phyloP scores from a whole-genome alignment of 768 basidiomycete species.

The Boletellus ananiceps region DNA sequence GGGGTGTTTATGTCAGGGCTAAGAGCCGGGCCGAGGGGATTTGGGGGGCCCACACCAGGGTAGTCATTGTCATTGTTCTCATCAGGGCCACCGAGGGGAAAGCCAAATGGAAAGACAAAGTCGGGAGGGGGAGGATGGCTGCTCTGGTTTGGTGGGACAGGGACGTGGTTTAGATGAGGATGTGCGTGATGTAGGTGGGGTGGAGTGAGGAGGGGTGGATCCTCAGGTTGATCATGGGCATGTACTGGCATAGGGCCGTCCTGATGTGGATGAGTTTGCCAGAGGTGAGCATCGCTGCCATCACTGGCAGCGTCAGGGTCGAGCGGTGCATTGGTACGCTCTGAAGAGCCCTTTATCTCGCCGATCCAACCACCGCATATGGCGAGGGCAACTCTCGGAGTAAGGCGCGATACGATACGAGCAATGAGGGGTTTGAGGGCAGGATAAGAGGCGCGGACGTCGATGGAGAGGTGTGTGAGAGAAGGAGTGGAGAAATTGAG shows the following conservation, averaged over 20 bases:
- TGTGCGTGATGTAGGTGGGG: too few species aligned
- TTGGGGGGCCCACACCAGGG: background rate
- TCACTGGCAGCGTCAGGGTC: too few species aligned
- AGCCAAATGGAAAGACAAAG: constrained; percentile 2
- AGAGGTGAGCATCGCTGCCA: too few species aligned
- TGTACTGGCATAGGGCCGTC: constrained; percentile 13
- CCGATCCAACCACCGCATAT: constrained; percentile 31
- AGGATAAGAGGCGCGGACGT: constrained; percentile 36
- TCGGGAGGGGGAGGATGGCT: background rate
- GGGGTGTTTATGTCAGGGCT: constrained; percentile 12
- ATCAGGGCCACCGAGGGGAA: constrained; percentile 3
- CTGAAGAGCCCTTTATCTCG: constrained; percentile 27
- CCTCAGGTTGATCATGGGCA: background rate
- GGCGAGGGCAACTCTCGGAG: constrained; percentile 29
- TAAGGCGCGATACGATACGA: constrained; percentile 20
- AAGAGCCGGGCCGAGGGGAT: constrained; percentile 7
- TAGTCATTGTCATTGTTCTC: background rate
- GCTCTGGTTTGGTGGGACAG: too few species aligned
- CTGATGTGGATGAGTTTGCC: background rate
- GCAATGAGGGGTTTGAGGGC: constrained; percentile 15
- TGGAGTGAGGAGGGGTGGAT: constrained; percentile 15
- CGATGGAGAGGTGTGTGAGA: constrained; percentile 51
- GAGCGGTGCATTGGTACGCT: constrained; percentile 4
- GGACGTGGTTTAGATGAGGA: too few species aligned
- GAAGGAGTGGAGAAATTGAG: constrained; percentile 29